A percentile compares a stretch with the other conserved stretches of the same genome.
These are phyloP conservation scores for Aspergillus terreus DNA, from an alignment of 2,329 filamentous ascomycete genomes.

Conservation along the genomic window DNA sequence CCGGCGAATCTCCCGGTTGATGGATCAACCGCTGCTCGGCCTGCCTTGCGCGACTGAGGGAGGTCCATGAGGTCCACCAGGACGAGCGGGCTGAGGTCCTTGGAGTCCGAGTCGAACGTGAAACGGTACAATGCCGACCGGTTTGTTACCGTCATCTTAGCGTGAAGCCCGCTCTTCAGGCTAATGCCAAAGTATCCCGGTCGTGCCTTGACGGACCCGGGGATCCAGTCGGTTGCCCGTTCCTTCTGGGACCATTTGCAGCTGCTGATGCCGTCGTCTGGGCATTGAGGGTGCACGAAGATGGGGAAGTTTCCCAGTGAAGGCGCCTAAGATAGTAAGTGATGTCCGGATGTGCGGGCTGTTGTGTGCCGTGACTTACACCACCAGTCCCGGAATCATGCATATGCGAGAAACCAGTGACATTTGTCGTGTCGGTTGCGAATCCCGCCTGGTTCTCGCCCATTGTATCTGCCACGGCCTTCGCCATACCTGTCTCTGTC, in stretches of 20 bases:
- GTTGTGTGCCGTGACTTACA: slow-evolving; percentile 21
- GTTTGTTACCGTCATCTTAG: slow-evolving; percentile 66
- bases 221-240: slow-evolving; percentile 47
- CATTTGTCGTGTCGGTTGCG: slow-evolving; percentile 47
- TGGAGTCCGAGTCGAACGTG: slow-evolving; percentile 46
- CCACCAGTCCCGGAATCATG: slow-evolving; percentile 53
- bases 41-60: slow-evolving; percentile 58
- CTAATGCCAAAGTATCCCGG: slow-evolving; percentile 65
- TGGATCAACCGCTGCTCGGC: slow-evolving; percentile 52
- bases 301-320: slow-evolving; percentile 67
- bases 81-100: slow-evolving; percentile 54
- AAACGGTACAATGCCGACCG: slow-evolving; percentile 64
- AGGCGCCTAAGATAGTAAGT: slow-evolving; percentile 34
- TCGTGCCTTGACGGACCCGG: slow-evolving; percentile 52
- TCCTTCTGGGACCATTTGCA: slow-evolving; percentile 58
- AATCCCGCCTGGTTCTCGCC: slow-evolving; percentile 57
- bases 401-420: slow-evolving; percentile 52
- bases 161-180: slow-evolving; percentile 54
- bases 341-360: background rate
- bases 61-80: slow-evolving; percentile 65
- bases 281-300: slow-evolving; percentile 63
- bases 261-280: slow-evolving; percentile 57
- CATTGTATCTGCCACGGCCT: slow-evolving; percentile 53
- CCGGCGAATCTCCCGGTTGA: slow-evolving; percentile 60
- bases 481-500: slow-evolving; percentile 47